A percentile compares a stretch with the other conserved stretches of the same genome.
These are phyloP conservation scores for Pythium brachiatum DNA, from an alignment of 352 stramenopile genomes.

Conservation along the genomic window DNA sequence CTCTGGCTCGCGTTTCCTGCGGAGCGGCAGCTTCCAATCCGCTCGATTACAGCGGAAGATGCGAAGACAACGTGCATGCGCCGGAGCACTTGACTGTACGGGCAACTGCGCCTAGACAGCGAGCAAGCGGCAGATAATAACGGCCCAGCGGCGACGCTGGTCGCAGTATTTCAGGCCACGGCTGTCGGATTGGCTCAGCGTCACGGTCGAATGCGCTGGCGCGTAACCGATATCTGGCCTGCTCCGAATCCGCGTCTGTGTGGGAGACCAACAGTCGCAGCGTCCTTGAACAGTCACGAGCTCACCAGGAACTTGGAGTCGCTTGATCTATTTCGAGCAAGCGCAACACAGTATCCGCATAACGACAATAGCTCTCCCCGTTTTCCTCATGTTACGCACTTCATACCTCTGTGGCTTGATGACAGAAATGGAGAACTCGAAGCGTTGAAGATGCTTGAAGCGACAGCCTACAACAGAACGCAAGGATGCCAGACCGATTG, in stretches of 20 bases:
- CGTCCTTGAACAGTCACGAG: conserved; percentile 1
- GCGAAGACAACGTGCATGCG: neutral
- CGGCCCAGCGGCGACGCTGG: neutral
- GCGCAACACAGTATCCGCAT: neutral
- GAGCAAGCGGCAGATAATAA: conserved; percentile 3
- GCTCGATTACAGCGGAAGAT: neutral
- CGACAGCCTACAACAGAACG: neutral
- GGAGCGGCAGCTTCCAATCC: conserved; percentile 2
- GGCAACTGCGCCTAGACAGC: neutral
- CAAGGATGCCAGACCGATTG: neutral
- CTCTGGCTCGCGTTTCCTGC: too few relatives aligned
- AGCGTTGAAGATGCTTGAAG: neutral
- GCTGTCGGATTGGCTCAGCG: neutral
- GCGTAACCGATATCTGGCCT: neutral
- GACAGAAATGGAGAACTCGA: neutral
- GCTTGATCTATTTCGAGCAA: neutral
- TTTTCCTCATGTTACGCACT: neutral
- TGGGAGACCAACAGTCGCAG: neutral
- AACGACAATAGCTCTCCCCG: neutral
- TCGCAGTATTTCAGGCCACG: neutral
- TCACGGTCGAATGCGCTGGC: neutral
- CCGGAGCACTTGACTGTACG: neutral
- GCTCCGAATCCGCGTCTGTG: neutral
- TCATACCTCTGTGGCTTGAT: neutral
- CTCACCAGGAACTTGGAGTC: neutral